Conservation (phyloP, 164 flowering plant genomes). For the Taxillus chinensis region DNA sequence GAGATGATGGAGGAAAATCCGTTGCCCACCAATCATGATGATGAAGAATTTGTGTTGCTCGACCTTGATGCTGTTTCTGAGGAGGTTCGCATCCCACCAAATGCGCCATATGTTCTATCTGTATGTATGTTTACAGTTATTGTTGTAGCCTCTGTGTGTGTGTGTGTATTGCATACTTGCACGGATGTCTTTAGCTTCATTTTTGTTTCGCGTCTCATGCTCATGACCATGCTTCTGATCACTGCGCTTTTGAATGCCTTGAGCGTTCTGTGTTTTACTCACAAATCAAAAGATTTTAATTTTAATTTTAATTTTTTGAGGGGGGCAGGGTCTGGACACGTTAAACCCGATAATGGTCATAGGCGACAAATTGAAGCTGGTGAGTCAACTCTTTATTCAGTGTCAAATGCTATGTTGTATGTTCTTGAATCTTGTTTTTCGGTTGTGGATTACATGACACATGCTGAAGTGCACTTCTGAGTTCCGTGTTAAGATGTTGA, state of each 20-base stretch:
- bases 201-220: no score
- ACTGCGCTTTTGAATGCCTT: not conserved
- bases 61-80: slow-evolving; percentile 38
- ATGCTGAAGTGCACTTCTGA: not conserved
- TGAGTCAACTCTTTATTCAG: slow-evolving; percentile 15
- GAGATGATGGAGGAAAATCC: slow-evolving; percentile 24
- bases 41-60: slow-evolving; percentile 58
- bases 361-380: slow-evolving; percentile 55
- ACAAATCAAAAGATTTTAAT: not conserved
- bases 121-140: slow-evolving; percentile 23
- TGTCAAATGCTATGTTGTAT: not conserved
- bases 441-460: no score
- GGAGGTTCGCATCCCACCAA: slow-evolving; percentile 40
- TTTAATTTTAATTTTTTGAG: not conserved
- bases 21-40: slow-evolving; percentile 16
- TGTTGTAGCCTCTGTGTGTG: not conserved
- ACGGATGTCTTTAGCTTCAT: no score
- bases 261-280: not conserved
- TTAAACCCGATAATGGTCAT: slow-evolving; percentile 42
- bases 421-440: not conserved
- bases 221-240: not conserved
- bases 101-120: slow-evolving; percentile 54
- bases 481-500: not conserved
- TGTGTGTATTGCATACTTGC: not conserved
- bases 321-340: slow-evolving; percentile 43